Evolutionary conservation across 2,329 filamentous ascomycete genomes (phyloP).

Genomic region (Hortaea sp.): DNA sequence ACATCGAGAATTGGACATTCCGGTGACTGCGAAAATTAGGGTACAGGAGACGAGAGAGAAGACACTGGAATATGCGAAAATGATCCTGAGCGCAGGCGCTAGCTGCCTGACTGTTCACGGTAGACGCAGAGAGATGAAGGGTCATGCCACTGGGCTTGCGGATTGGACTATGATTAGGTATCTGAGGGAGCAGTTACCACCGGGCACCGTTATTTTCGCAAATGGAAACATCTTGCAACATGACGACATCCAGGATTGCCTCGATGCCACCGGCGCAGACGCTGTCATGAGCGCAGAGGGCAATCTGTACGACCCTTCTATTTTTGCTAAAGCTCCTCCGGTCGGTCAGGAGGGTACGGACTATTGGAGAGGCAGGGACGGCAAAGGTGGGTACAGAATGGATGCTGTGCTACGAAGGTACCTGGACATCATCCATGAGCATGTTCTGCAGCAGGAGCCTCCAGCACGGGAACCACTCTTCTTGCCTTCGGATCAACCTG

Average conservation of each 20-base stretch:
- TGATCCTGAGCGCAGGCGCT: slow-evolving; percentile 76
- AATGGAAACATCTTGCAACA: slow-evolving; percentile 88
- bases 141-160: slow-evolving; percentile 84
- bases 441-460: slow-evolving; percentile 57
- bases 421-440: slow-evolving; percentile 75
- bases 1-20: slow-evolving; percentile 66
- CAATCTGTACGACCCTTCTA: slow-evolving; percentile 80
- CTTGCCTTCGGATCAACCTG: slow-evolving; percentile 46
- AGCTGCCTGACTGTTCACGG: slow-evolving; percentile 93
- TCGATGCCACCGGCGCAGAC: slow-evolving; percentile 78
- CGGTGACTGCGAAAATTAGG: slow-evolving; percentile 90
- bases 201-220: slow-evolving; percentile 87
- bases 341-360: slow-evolving; percentile 59
- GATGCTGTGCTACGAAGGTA: slow-evolving; percentile 84
- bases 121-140: slow-evolving; percentile 80
- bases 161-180: slow-evolving; percentile 84
- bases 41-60: slow-evolving; percentile 78
- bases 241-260: slow-evolving; percentile 65
- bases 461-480: slow-evolving; percentile 65
- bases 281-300: slow-evolving; percentile 95
- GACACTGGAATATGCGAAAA: slow-evolving; percentile 80
- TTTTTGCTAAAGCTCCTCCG: slow-evolving; percentile 64
- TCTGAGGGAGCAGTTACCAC: slow-evolving; percentile 70
- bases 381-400: slow-evolving; percentile 74
- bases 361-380: slow-evolving; percentile 75